A percentile compares a stretch with the other conserved stretches of the same genome.
These are phyloP conservation scores for Picea mariana DNA, from an alignment of 83 land plant genomes.

Conservation along the genomic window DNA sequence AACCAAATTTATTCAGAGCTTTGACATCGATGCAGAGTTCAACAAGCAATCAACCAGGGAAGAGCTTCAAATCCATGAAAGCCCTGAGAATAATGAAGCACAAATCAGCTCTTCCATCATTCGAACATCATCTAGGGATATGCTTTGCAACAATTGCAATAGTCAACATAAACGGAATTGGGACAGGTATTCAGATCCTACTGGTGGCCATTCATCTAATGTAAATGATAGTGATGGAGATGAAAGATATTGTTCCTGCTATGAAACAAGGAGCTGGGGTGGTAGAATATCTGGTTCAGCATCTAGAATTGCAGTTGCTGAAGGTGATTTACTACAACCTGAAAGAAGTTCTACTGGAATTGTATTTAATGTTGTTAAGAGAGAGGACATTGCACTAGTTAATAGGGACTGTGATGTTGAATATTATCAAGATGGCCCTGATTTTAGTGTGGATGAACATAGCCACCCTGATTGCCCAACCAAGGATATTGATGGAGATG, in stretches of 20 bases:
- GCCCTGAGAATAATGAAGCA: constrained; percentile 9
- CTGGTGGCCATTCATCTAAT: constrained; percentile 11
- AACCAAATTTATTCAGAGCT: constrained; percentile 60
- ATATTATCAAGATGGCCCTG: constrained; percentile 4
- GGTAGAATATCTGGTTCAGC: constrained; percentile 23
- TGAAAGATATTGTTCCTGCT: constrained; percentile 6
- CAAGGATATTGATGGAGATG: constrained; percentile 29
- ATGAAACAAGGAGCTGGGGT: constrained; percentile 18
- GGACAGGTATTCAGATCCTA: constrained; percentile 15
- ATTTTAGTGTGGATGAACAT: constrained; percentile 27
- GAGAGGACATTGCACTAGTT: constrained; percentile 32
- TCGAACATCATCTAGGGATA: not conserved
- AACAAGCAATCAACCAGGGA: constrained; percentile 14
- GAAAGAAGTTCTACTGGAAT: constrained; percentile 58
- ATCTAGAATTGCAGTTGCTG: constrained; percentile 52
- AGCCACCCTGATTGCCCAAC: constrained; percentile 35
- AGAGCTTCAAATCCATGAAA: not conserved
- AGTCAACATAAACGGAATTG: constrained; percentile 4
- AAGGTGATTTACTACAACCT: constrained; percentile 75
- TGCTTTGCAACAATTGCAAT: not conserved
- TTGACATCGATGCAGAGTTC: constrained; percentile 49
- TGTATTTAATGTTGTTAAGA: constrained; percentile 61
- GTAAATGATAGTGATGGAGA: constrained; percentile 14
- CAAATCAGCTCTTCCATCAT: not conserved
- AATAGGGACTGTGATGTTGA: constrained; percentile 27